Evolutionary conservation across 192 early-diverging fungal species (phyloP), one percentile per base, ranked within the genome.

Genomic region (Podila epigama): DNA sequence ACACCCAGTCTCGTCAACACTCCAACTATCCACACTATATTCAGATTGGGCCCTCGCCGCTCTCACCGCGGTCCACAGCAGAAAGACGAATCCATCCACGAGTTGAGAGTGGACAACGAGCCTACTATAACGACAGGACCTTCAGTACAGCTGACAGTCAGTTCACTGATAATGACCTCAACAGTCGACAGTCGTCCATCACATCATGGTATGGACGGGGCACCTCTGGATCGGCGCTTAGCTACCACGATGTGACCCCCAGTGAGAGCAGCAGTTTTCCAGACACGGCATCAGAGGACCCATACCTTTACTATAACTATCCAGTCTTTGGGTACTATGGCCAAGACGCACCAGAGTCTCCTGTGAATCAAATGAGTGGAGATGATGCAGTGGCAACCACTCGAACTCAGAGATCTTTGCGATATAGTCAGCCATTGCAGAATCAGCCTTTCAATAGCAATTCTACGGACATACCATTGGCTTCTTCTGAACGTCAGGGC

Each of bases 141-240:
- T 25, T 39, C 31, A 55, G 60, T 39, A 55, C 60, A 5, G 12
- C 35, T 22, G 55, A 58, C n/a, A 48, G 4, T 5, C 44, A 22
- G n/a, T 9, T 48, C 6, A 22, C 44, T 48, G 44, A 48, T 25
- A 48, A 18, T 2, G 44, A 48, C 8, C 25, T 15, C 1, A 60
- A 68, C 4, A 68, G 66, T 13, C 60, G 63, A 16, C 32, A 16
- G 5, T 75, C 71, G 10, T 66, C 72, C 15, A 33, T 50, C n/a
- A 75, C 58, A 25, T 48, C 44, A 48, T 75, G 72, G 72, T 75
- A 75, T 42, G 72, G 65, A 4, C 72, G 54, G 32, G 72, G 65
- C 9, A 75, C 58, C 9, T 67, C 64, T 40, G 64, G 72, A 32
- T 75, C 72, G 8, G 53, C 65, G 7, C 20, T 68, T 27, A 68